Evolutionary conservation across 2,329 filamentous ascomycete species (phyloP).

Genomic region (Chrysoporthe austroafricana): DNA sequence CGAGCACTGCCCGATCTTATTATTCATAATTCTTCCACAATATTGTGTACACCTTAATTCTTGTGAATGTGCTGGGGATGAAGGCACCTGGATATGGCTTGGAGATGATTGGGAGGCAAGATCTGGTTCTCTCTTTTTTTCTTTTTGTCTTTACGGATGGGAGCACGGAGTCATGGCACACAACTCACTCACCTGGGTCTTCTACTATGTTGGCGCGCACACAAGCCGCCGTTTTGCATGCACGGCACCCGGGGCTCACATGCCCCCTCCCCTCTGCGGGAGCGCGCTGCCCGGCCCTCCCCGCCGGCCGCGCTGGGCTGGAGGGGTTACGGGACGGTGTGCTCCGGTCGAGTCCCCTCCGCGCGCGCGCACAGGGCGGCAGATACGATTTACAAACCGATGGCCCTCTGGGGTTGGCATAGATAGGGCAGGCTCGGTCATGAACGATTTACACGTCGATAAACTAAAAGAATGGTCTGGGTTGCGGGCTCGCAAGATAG

Average conservation of each 20-base stretch:
- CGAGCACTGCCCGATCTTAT: not conserved
- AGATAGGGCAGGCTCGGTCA: conserved; percentile 1
- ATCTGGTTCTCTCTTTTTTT: not conserved
- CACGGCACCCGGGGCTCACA: conserved; percentile 15
- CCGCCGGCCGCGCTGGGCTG: too few relatives aligned
- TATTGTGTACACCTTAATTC: conserved; percentile 29
- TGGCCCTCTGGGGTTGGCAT: not conserved
- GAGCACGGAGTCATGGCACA: conserved; percentile 9
- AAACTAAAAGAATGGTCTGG: not conserved
- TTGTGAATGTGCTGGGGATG: conserved; percentile 4
- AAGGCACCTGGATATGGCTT: conserved; percentile 20
- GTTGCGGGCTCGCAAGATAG: not conserved
- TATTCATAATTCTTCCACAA: conserved; percentile 23
- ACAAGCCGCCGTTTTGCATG: not conserved
- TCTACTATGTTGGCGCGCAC: not conserved
- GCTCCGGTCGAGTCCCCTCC: not conserved
- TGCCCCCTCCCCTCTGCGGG: not conserved
- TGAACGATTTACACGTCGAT: conserved; percentile 15
- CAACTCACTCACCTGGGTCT: not conserved
- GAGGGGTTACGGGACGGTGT: too few relatives aligned
- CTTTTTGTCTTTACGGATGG: not conserved
- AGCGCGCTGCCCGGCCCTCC: not conserved
- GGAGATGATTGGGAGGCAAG: conserved; percentile 22
- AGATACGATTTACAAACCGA: conserved; percentile 8
- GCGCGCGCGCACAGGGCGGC: not conserved